A percentile compares a stretch with the other conserved stretches of the same genome.
These are phyloP conservation scores for Chlorociboria aeruginascens DNA, from an alignment of 495 filamentous ascomycete genomes.

Conservation along the genomic window DNA sequence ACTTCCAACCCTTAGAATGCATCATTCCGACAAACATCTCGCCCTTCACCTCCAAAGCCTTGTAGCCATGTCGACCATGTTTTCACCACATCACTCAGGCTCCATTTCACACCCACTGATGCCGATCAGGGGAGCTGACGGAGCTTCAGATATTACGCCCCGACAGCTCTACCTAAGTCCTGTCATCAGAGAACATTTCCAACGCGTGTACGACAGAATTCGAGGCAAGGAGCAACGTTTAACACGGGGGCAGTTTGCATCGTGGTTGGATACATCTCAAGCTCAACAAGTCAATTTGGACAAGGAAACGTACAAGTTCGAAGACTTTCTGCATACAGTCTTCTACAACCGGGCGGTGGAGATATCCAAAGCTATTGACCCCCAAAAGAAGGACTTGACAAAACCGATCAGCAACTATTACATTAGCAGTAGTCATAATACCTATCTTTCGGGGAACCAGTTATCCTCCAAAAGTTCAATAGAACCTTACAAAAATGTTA, in stretches of 20 bases:
- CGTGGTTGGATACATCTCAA: conserved; percentile 15
- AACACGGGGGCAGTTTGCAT: conserved; percentile 4
- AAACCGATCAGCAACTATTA: conserved; percentile 74
- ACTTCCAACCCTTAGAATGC: conserved; percentile 7
- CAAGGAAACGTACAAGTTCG: conserved; percentile 17
- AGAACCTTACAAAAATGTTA: conserved; percentile 71
- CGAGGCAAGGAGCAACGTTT: conserved; percentile 6
- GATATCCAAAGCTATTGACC: background rate
- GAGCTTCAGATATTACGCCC: conserved; percentile 4
- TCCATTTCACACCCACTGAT: conserved; percentile 7
- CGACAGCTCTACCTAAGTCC: conserved; percentile 16
- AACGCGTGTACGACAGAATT: conserved; percentile 10
- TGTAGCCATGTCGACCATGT: conserved; percentile 19
- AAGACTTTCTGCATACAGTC: conserved; percentile 14
- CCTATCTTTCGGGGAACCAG: conserved; percentile 87
- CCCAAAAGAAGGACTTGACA: conserved; percentile 12
- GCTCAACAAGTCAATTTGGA: conserved; percentile 6
- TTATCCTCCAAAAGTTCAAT: conserved; percentile 72
- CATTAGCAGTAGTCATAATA: conserved; percentile 89
- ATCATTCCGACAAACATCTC: conserved; percentile 15
- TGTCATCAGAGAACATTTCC: conserved; percentile 16
- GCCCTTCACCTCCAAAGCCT: conserved; percentile 17
- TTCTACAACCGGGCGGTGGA: conserved; percentile 13
- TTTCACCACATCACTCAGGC: conserved; percentile 13
- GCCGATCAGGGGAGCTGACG: conserved; percentile 13